phyloP scores from a whole-genome alignment of 306 rosid genomes.

The Urtica urens region DNA sequence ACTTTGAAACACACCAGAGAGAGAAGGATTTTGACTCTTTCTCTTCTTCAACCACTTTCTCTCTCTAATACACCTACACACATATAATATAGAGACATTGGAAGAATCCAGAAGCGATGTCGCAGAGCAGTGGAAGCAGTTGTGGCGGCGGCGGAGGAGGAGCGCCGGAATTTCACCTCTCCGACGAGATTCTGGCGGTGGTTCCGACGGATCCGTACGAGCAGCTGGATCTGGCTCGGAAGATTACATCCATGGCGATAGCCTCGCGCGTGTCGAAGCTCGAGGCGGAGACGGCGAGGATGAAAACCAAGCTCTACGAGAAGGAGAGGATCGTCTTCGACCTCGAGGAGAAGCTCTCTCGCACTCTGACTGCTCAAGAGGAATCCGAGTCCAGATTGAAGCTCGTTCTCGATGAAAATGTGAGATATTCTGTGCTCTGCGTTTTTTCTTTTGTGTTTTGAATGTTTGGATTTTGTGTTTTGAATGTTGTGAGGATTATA shows the following conservation, averaged over 20 bases:
- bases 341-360: conserved; percentile 42
- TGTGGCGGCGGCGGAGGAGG: conserved; percentile 20
- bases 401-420: conserved; percentile 53
- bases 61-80: neutral
- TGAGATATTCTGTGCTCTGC: conserved; percentile 1
- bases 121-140: conserved; percentile 12
- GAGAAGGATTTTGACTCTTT: neutral
- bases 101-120: neutral
- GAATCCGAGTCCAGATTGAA: conserved; percentile 48
- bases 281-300: conserved; percentile 45
- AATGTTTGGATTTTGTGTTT: neutral
- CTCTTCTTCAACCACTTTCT: conserved; percentile 3
- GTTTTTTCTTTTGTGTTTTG: too few species aligned
- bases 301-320: conserved; percentile 46
- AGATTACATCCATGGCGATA: conserved; percentile 86
- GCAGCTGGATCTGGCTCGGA: conserved; percentile 91
- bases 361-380: conserved; percentile 33
- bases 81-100: too few species aligned
- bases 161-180: conserved; percentile 44
- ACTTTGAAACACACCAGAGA: neutral
- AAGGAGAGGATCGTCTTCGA: conserved; percentile 44
- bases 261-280: conserved; percentile 75
- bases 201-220: conserved; percentile 81
- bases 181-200: conserved; percentile 59
- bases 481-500: neutral